A percentile compares a stretch with the other conserved stretches of the same genome.
Conservation (phyloP, 2,329 filamentous ascomycete species). For the Arthrobotrys musiformis region DNA sequence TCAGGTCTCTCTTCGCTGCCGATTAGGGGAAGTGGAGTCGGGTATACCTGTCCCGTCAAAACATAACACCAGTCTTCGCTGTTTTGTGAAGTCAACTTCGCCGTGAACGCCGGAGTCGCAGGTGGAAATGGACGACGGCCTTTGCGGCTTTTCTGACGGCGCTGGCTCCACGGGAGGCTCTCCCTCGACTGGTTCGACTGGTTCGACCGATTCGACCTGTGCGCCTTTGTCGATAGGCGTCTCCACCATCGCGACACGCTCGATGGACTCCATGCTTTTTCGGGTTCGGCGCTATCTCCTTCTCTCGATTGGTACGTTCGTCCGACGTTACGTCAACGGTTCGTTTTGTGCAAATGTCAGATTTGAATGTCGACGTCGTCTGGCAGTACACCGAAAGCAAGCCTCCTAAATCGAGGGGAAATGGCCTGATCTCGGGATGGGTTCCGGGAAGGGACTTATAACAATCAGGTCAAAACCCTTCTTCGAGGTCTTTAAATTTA, state of each 20-base stretch:
- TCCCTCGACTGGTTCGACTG: background rate
- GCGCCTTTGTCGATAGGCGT: constrained; percentile 31
- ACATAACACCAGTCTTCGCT: constrained; percentile 65
- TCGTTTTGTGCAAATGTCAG: background rate
- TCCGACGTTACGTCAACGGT: background rate
- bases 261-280: constrained; percentile 49
- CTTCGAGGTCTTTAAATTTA: background rate
- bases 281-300: background rate
- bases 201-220: background rate
- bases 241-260: constrained; percentile 53
- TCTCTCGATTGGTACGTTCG: too few species aligned
- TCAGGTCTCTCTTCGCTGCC: background rate
- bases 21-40: constrained; percentile 22
- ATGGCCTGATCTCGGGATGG: constrained; percentile 28
- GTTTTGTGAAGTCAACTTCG: constrained; percentile 44
- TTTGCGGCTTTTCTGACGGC: constrained; percentile 28
- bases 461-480: constrained; percentile 6
- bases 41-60: constrained; percentile 67
- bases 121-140: constrained; percentile 43
- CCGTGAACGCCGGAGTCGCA: constrained; percentile 33
- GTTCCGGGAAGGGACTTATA: constrained; percentile 23
- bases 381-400: background rate
- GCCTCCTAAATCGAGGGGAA: background rate
- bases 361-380: background rate
- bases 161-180: constrained; percentile 1